Percentiles rank a stretch among this genome's conserved stretches.
Conservation (phyloP, 75 land plant species). For the Sequoia sempervirens region DNA sequence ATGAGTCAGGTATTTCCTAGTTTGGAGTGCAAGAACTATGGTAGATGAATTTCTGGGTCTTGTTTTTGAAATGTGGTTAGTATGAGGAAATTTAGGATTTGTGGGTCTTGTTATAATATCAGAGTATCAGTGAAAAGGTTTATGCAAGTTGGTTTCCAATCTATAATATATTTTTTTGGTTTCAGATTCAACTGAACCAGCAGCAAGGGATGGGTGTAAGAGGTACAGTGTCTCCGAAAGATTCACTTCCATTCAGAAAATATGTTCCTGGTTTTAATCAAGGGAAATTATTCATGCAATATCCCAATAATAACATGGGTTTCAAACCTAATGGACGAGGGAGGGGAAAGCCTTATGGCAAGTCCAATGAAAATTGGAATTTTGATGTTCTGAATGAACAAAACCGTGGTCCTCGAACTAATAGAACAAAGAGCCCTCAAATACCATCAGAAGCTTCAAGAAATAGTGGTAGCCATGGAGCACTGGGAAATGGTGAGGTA, state of each 20-base stretch:
- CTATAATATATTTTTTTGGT: not conserved
- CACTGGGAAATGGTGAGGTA: conserved; percentile 31
- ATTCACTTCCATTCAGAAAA: conserved; percentile 1
- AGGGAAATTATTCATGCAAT: conserved; percentile 13
- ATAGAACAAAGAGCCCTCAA: conserved; percentile 48
- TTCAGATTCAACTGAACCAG: conserved; percentile 12
- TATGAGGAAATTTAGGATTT: not conserved
- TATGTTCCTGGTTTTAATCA: conserved; percentile 5
- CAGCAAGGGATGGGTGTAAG: conserved; percentile 3
- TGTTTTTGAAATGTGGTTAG: not conserved
- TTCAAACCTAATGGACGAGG: conserved; percentile 51
- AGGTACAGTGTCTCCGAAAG: not conserved
- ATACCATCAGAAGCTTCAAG: conserved; percentile 29
- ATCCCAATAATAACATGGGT: conserved; percentile 18
- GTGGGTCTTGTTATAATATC: not conserved
- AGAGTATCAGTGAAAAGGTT: not conserved
- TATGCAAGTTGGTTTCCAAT: not conserved
- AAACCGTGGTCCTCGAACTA: conserved; percentile 86
- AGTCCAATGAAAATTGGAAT: conserved; percentile 56
- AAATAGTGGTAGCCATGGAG: conserved; percentile 26
- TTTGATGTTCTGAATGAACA: conserved; percentile 80
- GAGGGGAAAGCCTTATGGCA: conserved; percentile 44
- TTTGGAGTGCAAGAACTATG: not conserved
- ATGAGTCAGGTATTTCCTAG: conserved; percentile 37
- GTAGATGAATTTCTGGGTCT: not conserved